These are phyloP conservation scores for Serendipita sp. DNA, from an alignment of 768 basidiomycete genomes.

Conservation along the genomic window DNA sequence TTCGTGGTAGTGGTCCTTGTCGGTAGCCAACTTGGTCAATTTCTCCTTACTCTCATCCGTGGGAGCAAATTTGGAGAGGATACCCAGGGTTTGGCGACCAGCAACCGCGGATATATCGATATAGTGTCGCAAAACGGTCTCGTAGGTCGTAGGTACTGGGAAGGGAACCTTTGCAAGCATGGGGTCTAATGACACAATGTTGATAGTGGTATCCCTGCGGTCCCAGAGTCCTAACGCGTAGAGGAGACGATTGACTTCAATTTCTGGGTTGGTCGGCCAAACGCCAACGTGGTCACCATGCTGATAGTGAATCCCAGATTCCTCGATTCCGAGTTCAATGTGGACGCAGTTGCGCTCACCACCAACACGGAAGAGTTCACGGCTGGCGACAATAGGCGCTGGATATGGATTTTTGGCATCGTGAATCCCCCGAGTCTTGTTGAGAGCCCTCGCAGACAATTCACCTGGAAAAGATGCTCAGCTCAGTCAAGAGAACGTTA, in stretches of 20 bases:
- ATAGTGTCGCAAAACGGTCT: constrained; percentile 87
- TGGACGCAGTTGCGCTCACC: constrained; percentile 85
- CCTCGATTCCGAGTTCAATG: constrained; percentile 84
- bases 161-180: constrained; percentile 97
- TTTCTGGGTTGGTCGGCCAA: constrained; percentile 90
- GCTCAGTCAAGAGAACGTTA: constrained; percentile 1
- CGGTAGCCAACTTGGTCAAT: constrained; percentile 59
- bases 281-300: constrained; percentile 97
- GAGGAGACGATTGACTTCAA: constrained; percentile 81
- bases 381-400: constrained; percentile 58
- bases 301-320: constrained; percentile 95
- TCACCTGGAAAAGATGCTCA: constrained; percentile 42
- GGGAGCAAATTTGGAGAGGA: constrained; percentile 69
- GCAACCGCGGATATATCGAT: constrained; percentile 92
- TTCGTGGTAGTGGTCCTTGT: constrained; percentile 77
- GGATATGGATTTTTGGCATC: constrained; percentile 96
- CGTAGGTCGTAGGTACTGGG: constrained; percentile 92
- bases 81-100: constrained; percentile 83
- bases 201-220: constrained; percentile 70
- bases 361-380: constrained; percentile 67
- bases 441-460: constrained; percentile 86
- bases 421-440: constrained; percentile 87
- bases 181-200: constrained; percentile 93
- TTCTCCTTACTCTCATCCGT: constrained; percentile 56
- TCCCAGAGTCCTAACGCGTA: constrained; percentile 69